Percentiles rank a stretch among this genome's conserved stretches.
These are phyloP conservation scores for Talaromyces sp. DNA, from an alignment of 2,329 filamentous ascomycete genomes.

Conservation along the genomic window DNA sequence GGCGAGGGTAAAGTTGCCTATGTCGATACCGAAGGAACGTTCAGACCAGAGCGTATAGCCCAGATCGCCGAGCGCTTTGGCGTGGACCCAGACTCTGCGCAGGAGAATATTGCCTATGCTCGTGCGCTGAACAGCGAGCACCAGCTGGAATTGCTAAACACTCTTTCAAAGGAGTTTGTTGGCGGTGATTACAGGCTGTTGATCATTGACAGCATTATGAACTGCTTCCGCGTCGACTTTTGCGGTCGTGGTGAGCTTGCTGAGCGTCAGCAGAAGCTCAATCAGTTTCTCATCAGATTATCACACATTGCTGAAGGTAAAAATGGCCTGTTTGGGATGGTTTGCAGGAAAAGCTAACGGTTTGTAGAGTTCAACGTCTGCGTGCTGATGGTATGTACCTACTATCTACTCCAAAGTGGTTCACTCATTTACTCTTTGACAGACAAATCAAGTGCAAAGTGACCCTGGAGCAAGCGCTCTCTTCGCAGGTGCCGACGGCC, in stretches of 20 bases:
- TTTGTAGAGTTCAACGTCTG: slow-evolving; percentile 61
- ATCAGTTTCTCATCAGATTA: slow-evolving; percentile 59
- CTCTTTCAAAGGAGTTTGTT: slow-evolving; percentile 56
- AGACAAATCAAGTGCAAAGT: slow-evolving; percentile 68
- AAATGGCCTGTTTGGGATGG: slow-evolving; percentile 1
- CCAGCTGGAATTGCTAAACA: slow-evolving; percentile 60
- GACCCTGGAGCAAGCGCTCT: slow-evolving; percentile 64
- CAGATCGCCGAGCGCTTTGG: slow-evolving; percentile 65
- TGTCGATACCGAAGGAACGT: slow-evolving; percentile 63
- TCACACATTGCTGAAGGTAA: slow-evolving; percentile 60
- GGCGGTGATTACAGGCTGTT: slow-evolving; percentile 61
- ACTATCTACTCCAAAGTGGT: neutral
- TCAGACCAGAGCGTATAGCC: slow-evolving; percentile 61
- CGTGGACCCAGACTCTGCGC: slow-evolving; percentile 53
- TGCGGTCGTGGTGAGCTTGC: slow-evolving; percentile 62
- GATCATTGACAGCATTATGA: slow-evolving; percentile 66
- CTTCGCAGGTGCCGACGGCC: slow-evolving; percentile 63
- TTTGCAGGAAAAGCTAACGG: slow-evolving; percentile 4
- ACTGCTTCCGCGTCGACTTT: slow-evolving; percentile 64
- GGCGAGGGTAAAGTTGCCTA: slow-evolving; percentile 66
- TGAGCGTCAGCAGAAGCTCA: slow-evolving; percentile 64
- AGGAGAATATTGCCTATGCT: slow-evolving; percentile 64
- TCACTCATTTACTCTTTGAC: slow-evolving; percentile 2
- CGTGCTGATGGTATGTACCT: slow-evolving; percentile 51
- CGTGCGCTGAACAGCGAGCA: slow-evolving; percentile 63